Evolutionary conservation across 371 early-diverging fungal genomes (phyloP).

Genomic region (Mortierella sp.): DNA sequence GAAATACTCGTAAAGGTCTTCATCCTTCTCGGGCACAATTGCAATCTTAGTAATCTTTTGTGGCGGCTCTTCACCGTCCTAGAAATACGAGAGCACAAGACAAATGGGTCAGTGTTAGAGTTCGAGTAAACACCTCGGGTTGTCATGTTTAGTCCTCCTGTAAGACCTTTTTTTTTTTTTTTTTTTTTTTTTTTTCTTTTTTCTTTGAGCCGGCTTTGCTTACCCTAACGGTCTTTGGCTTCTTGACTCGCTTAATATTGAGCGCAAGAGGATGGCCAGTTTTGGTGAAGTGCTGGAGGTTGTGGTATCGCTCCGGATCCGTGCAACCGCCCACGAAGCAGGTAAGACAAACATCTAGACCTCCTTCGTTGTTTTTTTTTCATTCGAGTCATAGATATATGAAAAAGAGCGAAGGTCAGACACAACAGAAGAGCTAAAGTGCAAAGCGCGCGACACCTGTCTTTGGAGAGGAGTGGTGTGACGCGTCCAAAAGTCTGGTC

Average conservation of each 20-base stretch:
- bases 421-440: neutral
- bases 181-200: too few species aligned
- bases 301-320: conserved; percentile 72
- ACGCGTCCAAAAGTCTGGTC: conserved; percentile 2
- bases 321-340: conserved; percentile 95
- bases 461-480: neutral
- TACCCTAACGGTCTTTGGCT: conserved; percentile 57
- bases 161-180: neutral
- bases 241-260: conserved; percentile 80
- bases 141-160: neutral
- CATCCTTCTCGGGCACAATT: conserved; percentile 78
- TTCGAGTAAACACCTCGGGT: neutral
- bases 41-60: conserved; percentile 91
- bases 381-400: neutral
- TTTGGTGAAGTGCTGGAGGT: conserved; percentile 75
- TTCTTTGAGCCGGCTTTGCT: neutral
- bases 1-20: conserved; percentile 75
- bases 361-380: conserved; percentile 70
- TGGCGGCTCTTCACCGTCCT: conserved; percentile 69
- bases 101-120: neutral
- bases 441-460: conserved; percentile 7
- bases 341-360: conserved; percentile 92
- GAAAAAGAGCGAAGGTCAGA: neutral
- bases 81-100: neutral
- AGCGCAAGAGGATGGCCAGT: conserved; percentile 81